Evolutionary conservation across 768 basidiomycete genomes (phyloP).

Genomic region (Phylloporus rhodoxanthus): DNA sequence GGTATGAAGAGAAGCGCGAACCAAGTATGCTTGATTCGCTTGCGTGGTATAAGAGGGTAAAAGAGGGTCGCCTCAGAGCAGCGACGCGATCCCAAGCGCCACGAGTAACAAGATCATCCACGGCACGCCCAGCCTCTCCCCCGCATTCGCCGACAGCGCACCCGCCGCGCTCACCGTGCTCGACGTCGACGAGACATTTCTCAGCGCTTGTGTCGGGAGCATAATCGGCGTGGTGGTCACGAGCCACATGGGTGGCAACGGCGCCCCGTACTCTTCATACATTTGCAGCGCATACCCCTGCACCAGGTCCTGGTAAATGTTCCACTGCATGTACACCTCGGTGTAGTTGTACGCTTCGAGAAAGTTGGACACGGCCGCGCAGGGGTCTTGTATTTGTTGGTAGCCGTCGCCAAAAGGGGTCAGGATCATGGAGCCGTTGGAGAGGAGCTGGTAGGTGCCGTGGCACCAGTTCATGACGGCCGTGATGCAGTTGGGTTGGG

Average conservation of each 20-base stretch:
- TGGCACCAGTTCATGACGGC: slow-evolving; percentile 89
- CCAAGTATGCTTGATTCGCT: not conserved
- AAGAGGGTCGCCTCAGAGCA: slow-evolving; percentile 16
- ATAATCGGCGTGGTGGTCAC: slow-evolving; percentile 74
- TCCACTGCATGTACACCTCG: slow-evolving; percentile 61
- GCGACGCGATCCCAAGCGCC: slow-evolving; percentile 21
- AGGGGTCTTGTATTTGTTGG: slow-evolving; percentile 93
- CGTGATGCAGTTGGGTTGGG: slow-evolving; percentile 82
- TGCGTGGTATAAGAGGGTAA: not conserved
- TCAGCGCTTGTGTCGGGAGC: slow-evolving; percentile 67
- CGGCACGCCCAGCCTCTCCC: slow-evolving; percentile 20
- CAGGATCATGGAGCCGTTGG: slow-evolving; percentile 78
- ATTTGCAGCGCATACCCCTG: slow-evolving; percentile 68
- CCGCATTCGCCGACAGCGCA: slow-evolving; percentile 14
- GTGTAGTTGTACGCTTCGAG: slow-evolving; percentile 78
- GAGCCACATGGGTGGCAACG: slow-evolving; percentile 65
- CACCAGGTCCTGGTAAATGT: slow-evolving; percentile 61
- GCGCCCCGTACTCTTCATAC: slow-evolving; percentile 71
- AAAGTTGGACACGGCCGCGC: slow-evolving; percentile 82
- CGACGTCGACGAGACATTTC: slow-evolving; percentile 40
- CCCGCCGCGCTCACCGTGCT: not conserved
- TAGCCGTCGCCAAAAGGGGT: slow-evolving; percentile 79
- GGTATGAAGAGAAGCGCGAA: not conserved
- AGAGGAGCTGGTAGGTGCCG: slow-evolving; percentile 60
- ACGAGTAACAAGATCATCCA: slow-evolving; percentile 11